Percentiles rank a stretch among this genome's conserved stretches.
These are phyloP conservation scores for Pichia sp. DNA, from an alignment of 1,139 yeast species.

Conservation along the genomic window DNA sequence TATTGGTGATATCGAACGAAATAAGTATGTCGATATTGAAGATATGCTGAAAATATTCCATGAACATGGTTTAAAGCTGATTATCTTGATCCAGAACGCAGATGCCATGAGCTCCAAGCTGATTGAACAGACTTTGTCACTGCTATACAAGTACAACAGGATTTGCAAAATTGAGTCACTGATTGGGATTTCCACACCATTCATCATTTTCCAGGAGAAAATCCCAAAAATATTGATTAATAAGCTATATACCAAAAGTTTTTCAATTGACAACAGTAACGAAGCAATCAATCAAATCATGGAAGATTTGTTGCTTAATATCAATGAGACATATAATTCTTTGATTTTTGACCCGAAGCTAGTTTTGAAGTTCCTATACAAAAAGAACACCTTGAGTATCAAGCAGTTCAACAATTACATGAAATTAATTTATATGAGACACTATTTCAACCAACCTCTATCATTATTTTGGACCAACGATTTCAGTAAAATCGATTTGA, in stretches of 20 bases:
- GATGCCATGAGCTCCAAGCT: conserved; percentile 49
- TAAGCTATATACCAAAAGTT: conserved; percentile 19
- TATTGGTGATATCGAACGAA: conserved; percentile 14
- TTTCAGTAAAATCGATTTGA: conserved; percentile 26
- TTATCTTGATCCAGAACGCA: conserved; percentile 55
- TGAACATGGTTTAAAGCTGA: conserved; percentile 10
- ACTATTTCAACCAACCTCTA: conserved; percentile 63
- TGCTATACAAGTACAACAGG: conserved; percentile 32
- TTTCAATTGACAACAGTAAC: conserved; percentile 36
- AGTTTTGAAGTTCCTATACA: conserved; percentile 18
- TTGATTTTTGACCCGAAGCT: conserved; percentile 24
- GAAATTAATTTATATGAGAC: conserved; percentile 59
- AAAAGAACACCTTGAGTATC: conserved; percentile 20
- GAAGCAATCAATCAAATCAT: conserved; percentile 34
- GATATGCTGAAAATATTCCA: conserved; percentile 25
- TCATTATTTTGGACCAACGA: conserved; percentile 35
- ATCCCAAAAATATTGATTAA: conserved; percentile 25
- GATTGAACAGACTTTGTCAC: conserved; percentile 40
- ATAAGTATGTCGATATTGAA: conserved; percentile 26
- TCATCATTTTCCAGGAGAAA: conserved; percentile 34
- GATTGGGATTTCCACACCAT: conserved; percentile 48
- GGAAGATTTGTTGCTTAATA: conserved; percentile 26
- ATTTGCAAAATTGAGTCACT: conserved; percentile 13
- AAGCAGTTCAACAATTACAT: conserved; percentile 42
- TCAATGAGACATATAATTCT: conserved; percentile 25